Base-by-base conservation (phyloP, 2,329 filamentous ascomycete species). In the Colletotrichum tropicale region DNA sequence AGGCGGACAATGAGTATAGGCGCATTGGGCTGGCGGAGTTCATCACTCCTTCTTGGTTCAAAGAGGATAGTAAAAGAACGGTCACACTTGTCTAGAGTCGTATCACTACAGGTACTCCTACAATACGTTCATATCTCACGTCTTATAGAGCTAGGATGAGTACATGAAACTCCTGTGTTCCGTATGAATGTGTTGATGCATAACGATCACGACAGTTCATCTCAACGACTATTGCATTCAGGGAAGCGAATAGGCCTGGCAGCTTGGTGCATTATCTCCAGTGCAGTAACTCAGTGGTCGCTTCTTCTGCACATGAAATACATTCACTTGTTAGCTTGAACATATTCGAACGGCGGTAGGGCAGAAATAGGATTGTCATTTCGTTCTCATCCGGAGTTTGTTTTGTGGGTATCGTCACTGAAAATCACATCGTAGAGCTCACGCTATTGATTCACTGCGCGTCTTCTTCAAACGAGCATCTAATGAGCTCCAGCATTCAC, bases 231-330 rank as follows among this genome's bases (percentile, higher is more conserved):
- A 0, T 21, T 1, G 18, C 18, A 48, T n/a, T 48, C 18, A n/a
- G 38, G 5, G 38, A 48, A 0, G 38, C 18, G 0, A n/a, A n/a
- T 12, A 12, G 6, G 18, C 9, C 5, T n/a, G 9, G 38, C 0
- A 43, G 16, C 38, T 43, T 21, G 0, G 43, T 15, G 10, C n/a
- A 52, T 52, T 3, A 3, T 7, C n/a, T 52, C 3, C 43, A 13
- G n/a, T 13, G 43, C 43, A 52, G 43, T 21, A 1, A 52, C n/a
- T 0, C n/a, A 12, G 16, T 21, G 12, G n/a, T 8, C n/a, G n/a
- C n/a, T 52, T 52, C 10, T 52, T 52, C n/a, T 52, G 43, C 0
- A 13, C 43, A 13, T 21, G 43, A 21, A 21, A 52, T 5, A 13
- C 0, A 13, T 52, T 13, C 43, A 52, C 43, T 52, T 52, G 12